Evolutionary conservation across 805 yeast species (phyloP).

Genomic region (Starmerella floris): DNA sequence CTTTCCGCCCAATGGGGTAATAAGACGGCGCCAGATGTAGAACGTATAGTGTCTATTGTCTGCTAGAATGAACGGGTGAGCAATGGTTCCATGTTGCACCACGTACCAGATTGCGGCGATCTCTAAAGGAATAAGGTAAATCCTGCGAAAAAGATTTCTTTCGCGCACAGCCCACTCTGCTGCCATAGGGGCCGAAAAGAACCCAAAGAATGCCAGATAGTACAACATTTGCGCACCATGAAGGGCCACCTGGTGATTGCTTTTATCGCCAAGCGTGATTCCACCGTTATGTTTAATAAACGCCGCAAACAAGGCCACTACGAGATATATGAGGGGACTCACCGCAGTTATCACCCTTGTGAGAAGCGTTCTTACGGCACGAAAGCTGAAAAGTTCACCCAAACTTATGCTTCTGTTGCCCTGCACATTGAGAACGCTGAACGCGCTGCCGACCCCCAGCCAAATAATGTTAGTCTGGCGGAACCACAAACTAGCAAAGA

Average conservation of each 20-base stretch:
- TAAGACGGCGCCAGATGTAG: slow-evolving; percentile 60
- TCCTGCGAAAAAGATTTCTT: not conserved
- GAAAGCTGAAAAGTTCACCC: not conserved
- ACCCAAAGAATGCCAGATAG: slow-evolving; percentile 47
- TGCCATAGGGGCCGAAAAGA: slow-evolving; percentile 71
- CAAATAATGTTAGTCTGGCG: slow-evolving; percentile 89
- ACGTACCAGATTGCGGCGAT: slow-evolving; percentile 13
- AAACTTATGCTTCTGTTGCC: not conserved
- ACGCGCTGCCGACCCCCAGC: slow-evolving; percentile 43
- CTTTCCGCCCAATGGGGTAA: slow-evolving; percentile 27
- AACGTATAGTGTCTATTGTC: slow-evolving; percentile 92
- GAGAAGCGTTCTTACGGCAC: not conserved
- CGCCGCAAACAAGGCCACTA: slow-evolving; percentile 37
- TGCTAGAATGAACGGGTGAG: slow-evolving; percentile 82
- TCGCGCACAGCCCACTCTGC: slow-evolving; percentile 24
- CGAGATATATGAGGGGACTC: slow-evolving; percentile 11
- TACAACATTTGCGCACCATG: slow-evolving; percentile 77
- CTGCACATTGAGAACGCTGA: not conserved
- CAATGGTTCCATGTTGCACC: slow-evolving; percentile 36
- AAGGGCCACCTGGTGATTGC: slow-evolving; percentile 57
- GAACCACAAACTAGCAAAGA: slow-evolving; percentile 53
- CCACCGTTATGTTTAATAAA: slow-evolving; percentile 66
- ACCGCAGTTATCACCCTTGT: not conserved
- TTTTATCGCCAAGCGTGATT: slow-evolving; percentile 82
- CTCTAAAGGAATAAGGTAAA: slow-evolving; percentile 6